phyloP scores from a whole-genome alignment of 352 stramenopile species.

The Paralagenidium karlingii region DNA sequence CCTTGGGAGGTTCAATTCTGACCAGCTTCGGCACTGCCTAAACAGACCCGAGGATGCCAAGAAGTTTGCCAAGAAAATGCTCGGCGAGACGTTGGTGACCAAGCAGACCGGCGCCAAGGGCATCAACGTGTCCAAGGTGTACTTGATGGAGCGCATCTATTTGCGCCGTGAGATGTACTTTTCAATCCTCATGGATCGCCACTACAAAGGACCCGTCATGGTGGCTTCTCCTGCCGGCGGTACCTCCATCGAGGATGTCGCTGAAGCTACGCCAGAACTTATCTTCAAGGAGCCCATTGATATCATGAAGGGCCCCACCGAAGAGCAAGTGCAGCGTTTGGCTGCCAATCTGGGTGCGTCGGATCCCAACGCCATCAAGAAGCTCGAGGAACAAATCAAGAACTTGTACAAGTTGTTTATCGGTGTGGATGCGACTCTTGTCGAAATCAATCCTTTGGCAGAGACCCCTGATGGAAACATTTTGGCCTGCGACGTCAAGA shows the following conservation, averaged over 20 bases:
- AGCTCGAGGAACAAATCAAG: conserved; percentile 61
- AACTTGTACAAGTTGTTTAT: conserved; percentile 97
- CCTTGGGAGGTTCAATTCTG: background rate
- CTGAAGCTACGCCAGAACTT: conserved; percentile 85
- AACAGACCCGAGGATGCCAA: conserved; percentile 54
- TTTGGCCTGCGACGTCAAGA: conserved; percentile 95
- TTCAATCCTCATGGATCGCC: conserved; percentile 96
- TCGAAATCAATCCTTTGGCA: conserved; percentile 98
- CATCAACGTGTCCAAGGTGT: conserved; percentile 84
- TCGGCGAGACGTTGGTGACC: conserved; percentile 93
- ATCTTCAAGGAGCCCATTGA: conserved; percentile 93
- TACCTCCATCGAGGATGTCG: conserved; percentile 96
- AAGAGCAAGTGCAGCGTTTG: conserved; percentile 62
- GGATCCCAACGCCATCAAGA: conserved; percentile 26
- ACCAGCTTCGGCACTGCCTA: background rate
- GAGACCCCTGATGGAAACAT: conserved; percentile 93
- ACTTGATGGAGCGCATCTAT: conserved; percentile 89
- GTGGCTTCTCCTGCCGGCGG: conserved; percentile 91
- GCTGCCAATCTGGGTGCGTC: conserved; percentile 56
- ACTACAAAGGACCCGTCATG: conserved; percentile 90
- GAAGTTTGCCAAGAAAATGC: conserved; percentile 80
- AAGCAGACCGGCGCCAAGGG: conserved; percentile 88
- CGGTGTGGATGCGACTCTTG: conserved; percentile 91
- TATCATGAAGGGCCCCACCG: conserved; percentile 86
- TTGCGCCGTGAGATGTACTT: conserved; percentile 97